Conservation (phyloP, 2,329 filamentous ascomycete species). For the Ophiocordyceps camponoti-leonardi region DNA sequence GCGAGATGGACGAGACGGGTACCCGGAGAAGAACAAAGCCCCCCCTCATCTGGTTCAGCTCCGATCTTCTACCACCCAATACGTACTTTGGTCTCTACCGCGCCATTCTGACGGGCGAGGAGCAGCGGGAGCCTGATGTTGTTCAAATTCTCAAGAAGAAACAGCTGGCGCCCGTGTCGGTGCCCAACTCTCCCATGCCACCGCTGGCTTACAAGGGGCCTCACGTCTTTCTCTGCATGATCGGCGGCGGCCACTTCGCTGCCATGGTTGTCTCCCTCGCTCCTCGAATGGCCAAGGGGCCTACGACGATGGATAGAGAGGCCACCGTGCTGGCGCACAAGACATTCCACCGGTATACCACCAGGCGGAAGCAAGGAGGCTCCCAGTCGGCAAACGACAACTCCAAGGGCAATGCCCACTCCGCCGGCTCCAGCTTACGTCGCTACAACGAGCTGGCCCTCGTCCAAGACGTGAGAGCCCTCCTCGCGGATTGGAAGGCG, state of each 20-base stretch:
- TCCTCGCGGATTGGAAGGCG: constrained; percentile 70
- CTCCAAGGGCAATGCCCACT: constrained; percentile 85
- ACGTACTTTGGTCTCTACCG: constrained; percentile 75
- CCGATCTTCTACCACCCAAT: constrained; percentile 56
- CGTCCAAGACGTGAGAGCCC: constrained; percentile 66
- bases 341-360: constrained; percentile 95
- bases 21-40: constrained; percentile 44
- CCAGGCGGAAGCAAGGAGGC: constrained; percentile 87
- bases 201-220: constrained; percentile 47
- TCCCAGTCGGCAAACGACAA: constrained; percentile 88
- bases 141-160: constrained; percentile 56
- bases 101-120: constrained; percentile 56
- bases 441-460: constrained; percentile 89
- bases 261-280: constrained; percentile 87
- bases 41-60: constrained; percentile 75
- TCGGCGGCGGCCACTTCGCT: constrained; percentile 92
- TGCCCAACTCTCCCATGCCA: constrained; percentile 34
- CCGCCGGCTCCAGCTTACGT: constrained; percentile 75
- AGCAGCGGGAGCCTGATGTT: constrained; percentile 45
- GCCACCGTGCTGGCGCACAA: constrained; percentile 87
- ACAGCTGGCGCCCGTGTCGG: constrained; percentile 50
- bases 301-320: constrained; percentile 58
- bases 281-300: constrained; percentile 57
- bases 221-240: constrained; percentile 95
- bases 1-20: constrained; percentile 18